Base-by-base conservation (phyloP, 2,329 filamentous ascomycete species). In the Pseudocercospora eumusae region DNA sequence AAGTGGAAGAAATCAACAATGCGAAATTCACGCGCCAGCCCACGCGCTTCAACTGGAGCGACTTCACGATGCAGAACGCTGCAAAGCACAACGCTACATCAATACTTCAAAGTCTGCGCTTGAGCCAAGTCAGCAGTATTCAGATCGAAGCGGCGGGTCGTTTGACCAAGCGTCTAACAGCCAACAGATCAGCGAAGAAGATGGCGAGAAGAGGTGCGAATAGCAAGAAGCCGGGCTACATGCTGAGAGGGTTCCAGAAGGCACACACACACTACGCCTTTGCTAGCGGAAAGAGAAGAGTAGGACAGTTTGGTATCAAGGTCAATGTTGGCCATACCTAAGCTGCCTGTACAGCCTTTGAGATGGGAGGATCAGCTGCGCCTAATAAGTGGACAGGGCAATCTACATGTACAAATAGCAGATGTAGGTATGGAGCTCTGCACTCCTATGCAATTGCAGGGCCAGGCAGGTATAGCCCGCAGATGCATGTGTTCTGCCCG, bases 81-180 rank as follows among this genome's bases (percentile, higher is more conserved):
- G 60, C 56, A 31, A 60, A 64, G 44, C 67, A 64, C 9, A 60
- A 57, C 13, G 68, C 67, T 1, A 63, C 60, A 5, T 56, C 55
- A 18, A 70, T 74, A 33, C 57, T 73, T 47, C 60, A 68, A 47
- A 56, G 64, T 28, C 49, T 74, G 31, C 61, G 62, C 18, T 47
- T 74, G 53, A 69, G 66, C 54, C 70, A 73, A 61, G 71, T 74
- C 52, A 69, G 62, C 57, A 68, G 63, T 60, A 65, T 74, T 18
- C 61, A 66, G 45, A 69, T 73, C 2, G 65, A 70, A 56, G 70
- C 72, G n/a, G 70, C 69, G 2, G 72, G 72, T 59, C 71, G 72
- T 69, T 61, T 74, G 60, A 69, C 69, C n/a, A 70, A 71, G 68
- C 71, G 72, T 59, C 68, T 74, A 61, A 74, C 72, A 31, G 72